These are phyloP conservation scores for Fusarium torulosum DNA, from an alignment of 2,329 filamentous ascomycete genomes.

Conservation along the genomic window DNA sequence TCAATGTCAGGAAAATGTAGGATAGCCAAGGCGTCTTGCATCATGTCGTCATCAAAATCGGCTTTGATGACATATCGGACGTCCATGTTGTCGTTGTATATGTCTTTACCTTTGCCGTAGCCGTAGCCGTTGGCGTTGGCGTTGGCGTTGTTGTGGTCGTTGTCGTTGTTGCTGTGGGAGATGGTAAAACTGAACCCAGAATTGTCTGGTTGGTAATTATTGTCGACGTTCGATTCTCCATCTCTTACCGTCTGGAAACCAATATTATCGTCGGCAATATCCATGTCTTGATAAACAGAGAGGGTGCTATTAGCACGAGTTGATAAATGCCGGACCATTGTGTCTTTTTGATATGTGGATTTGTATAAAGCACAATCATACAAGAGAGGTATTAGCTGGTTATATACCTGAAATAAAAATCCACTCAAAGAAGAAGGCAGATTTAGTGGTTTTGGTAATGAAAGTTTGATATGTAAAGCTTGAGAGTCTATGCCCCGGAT, in stretches of 20 bases:
- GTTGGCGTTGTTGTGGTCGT: not conserved
- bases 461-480: not conserved
- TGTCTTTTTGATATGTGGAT: not conserved
- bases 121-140: not conserved
- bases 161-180: not conserved
- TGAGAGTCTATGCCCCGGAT: not conserved
- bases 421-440: not conserved
- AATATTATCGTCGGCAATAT: too few relatives aligned
- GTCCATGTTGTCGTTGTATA: not conserved
- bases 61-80: not conserved
- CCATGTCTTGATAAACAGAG: not conserved
- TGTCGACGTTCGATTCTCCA: too few relatives aligned
- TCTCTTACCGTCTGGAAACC: too few relatives aligned
- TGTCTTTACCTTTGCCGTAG: too few relatives aligned
- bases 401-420: not conserved
- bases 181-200: too few relatives aligned
- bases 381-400: not conserved
- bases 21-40: constrained; percentile 18
- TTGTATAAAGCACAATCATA: not conserved
- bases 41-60: constrained; percentile 10
- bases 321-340: not conserved
- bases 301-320: not conserved
- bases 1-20: not conserved
- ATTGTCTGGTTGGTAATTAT: too few relatives aligned
- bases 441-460: too few relatives aligned